These are phyloP conservation scores for Tephrocybe sp. DNA, from an alignment of 768 basidiomycete genomes.

Conservation along the genomic window DNA sequence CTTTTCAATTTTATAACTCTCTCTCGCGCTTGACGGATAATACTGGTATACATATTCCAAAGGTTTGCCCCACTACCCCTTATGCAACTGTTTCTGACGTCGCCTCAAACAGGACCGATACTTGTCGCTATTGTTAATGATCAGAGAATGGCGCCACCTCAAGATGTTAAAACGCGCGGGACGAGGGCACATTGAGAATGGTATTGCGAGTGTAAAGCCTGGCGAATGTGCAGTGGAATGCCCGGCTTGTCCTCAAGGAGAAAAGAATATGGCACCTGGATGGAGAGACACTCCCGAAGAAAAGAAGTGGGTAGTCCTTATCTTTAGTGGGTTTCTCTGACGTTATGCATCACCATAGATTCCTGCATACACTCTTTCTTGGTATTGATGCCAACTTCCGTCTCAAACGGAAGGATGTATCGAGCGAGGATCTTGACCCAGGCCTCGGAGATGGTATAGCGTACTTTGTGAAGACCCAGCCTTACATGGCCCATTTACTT, in stretches of 20 bases:
- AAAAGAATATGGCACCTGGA: constrained; percentile 20
- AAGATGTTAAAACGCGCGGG: constrained; percentile 13
- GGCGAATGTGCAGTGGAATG: constrained; percentile 24
- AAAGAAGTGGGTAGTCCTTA: constrained; percentile 6
- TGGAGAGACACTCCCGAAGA: constrained; percentile 19
- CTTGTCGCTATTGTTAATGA: neutral
- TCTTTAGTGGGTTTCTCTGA: neutral
- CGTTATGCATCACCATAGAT: constrained; percentile 6
- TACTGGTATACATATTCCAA: too few relatives aligned
- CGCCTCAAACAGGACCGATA: neutral
- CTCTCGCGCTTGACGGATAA: too few relatives aligned
- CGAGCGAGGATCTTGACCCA: constrained; percentile 5
- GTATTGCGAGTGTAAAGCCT: constrained; percentile 9
- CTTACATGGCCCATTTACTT: constrained; percentile 22
- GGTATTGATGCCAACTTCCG: constrained; percentile 10
- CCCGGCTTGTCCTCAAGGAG: constrained; percentile 25
- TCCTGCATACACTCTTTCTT: constrained; percentile 23
- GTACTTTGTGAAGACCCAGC: constrained; percentile 13
- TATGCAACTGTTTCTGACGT: neutral
- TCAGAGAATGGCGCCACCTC: constrained; percentile 14
- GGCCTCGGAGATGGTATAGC: constrained; percentile 9
- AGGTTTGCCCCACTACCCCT: too few relatives aligned
- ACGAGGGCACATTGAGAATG: constrained; percentile 12
- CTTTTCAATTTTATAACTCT: too few relatives aligned
- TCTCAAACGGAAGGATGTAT: constrained; percentile 9